A percentile compares a stretch with the other conserved stretches of the same genome.
These are phyloP conservation scores for Stephania japonica DNA, from an alignment of 164 flowering plant species.

Conservation along the genomic window DNA sequence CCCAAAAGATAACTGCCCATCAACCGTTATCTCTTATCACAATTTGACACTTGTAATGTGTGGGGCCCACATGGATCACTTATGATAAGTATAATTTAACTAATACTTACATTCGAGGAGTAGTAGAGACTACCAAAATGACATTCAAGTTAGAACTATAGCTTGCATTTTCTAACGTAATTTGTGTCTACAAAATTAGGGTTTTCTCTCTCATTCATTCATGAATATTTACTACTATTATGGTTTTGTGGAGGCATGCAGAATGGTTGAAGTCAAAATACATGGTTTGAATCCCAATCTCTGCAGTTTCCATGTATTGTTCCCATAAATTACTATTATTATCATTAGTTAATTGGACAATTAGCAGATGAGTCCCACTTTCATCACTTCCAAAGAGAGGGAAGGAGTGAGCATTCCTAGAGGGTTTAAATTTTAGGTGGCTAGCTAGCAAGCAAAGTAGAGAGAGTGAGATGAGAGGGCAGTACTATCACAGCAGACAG, in stretches of 20 bases:
- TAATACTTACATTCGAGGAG: no score
- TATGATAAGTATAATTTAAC: no score
- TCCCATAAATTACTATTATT: neutral
- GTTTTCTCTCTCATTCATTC: neutral
- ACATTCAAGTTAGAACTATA: neutral
- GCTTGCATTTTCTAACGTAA: no score
- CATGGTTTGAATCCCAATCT: slow-evolving; percentile 31
- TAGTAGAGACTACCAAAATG: neutral
- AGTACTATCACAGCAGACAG: slow-evolving; percentile 2
- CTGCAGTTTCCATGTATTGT: neutral
- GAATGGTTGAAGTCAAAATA: slow-evolving; percentile 23
- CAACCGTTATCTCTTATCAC: no score
- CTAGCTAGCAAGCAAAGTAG: neutral
- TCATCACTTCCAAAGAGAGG: neutral
- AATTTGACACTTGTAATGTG: no score
- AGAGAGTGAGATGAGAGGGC: neutral
- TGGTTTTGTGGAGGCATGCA: neutral
- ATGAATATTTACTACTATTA: neutral
- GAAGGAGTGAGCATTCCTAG: slow-evolving; percentile 2
- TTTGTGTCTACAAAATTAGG: neutral
- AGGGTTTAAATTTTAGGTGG: neutral
- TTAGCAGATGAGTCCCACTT: no score
- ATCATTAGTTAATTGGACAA: neutral
- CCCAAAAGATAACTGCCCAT: no score
- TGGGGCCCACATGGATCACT: no score